Conservation (phyloP, 192 early-diverging fungal species). For the Mortierella claussenii region DNA sequence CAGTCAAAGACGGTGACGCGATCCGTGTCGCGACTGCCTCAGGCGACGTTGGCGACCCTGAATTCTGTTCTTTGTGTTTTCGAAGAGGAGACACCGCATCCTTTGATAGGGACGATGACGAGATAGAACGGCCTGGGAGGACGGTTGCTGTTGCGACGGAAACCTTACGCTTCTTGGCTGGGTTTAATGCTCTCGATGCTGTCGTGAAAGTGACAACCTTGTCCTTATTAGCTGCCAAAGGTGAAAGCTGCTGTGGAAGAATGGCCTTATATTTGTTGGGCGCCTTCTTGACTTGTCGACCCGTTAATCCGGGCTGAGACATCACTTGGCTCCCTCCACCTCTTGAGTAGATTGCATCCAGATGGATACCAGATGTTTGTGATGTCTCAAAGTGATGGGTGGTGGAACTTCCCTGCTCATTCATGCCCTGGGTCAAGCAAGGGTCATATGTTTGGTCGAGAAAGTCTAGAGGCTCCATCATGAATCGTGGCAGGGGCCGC, state of each 20-base stretch:
- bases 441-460: constrained; percentile 18
- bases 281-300: not conserved
- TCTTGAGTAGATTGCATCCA: not conserved
- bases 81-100: too few relatives aligned
- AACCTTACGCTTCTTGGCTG: not conserved
- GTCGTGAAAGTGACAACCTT: not conserved
- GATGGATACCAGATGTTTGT: not conserved
- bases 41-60: not conserved
- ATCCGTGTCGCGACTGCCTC: not conserved
- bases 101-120: not conserved
- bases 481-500: constrained; percentile 32
- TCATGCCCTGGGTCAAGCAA: constrained; percentile 4
- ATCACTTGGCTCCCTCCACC: too few relatives aligned
- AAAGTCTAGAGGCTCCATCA: constrained; percentile 41
- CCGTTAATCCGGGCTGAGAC: not conserved
- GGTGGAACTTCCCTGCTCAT: not conserved
- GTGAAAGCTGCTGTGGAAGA: not conserved
- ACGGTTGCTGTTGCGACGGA: not conserved
- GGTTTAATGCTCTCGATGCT: too few relatives aligned
- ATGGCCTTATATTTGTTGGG: not conserved
- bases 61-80: too few relatives aligned
- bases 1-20: not conserved
- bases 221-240: not conserved
- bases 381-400: constrained; percentile 17
- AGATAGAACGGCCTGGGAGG: not conserved